A percentile compares a stretch with the other conserved stretches of the same genome.
These are phyloP conservation scores for Periconia sp. DNA, from an alignment of 2,329 filamentous ascomycete genomes.

Conservation along the genomic window DNA sequence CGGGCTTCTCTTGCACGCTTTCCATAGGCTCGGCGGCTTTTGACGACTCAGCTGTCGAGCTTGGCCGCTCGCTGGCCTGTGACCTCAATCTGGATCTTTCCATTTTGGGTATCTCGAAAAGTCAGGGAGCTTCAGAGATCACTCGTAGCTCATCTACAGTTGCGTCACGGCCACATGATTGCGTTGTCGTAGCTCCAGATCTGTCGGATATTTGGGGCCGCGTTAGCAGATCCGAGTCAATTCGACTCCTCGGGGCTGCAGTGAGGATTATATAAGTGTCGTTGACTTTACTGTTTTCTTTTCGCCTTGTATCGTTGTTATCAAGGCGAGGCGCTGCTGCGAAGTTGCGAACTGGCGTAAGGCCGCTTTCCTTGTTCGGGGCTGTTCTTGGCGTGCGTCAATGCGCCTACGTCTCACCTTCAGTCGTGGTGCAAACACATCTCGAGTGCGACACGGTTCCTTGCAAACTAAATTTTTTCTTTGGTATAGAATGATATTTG, in stretches of 20 bases:
- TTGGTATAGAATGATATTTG: no score
- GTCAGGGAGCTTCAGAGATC: not conserved
- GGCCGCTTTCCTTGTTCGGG: not conserved
- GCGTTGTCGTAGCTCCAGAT: no score
- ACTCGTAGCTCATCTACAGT: not conserved
- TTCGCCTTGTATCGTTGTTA: not conserved
- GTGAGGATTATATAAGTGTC: no score
- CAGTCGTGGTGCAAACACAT: no score
- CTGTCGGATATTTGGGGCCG: no score
- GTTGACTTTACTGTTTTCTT: no score
- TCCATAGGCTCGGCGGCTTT: constrained; percentile 32
- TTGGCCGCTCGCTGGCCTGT: constrained; percentile 30
- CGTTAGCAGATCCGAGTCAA: no score
- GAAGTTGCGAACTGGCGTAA: not conserved
- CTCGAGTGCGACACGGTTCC: no score
- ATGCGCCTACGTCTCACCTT: no score
- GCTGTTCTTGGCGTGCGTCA: constrained; percentile 4
- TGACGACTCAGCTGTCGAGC: constrained; percentile 24
- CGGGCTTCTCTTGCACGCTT: constrained; percentile 30
- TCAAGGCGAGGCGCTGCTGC: not conserved
- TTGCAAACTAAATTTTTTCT: no score
- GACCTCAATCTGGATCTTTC: constrained; percentile 25
- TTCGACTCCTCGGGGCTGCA: no score
- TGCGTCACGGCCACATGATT: not conserved
- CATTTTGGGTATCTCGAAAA: constrained; percentile 14